Base-by-base conservation (phyloP, 495 filamentous ascomycete genomes). In the Jackrogersella multiformis region DNA sequence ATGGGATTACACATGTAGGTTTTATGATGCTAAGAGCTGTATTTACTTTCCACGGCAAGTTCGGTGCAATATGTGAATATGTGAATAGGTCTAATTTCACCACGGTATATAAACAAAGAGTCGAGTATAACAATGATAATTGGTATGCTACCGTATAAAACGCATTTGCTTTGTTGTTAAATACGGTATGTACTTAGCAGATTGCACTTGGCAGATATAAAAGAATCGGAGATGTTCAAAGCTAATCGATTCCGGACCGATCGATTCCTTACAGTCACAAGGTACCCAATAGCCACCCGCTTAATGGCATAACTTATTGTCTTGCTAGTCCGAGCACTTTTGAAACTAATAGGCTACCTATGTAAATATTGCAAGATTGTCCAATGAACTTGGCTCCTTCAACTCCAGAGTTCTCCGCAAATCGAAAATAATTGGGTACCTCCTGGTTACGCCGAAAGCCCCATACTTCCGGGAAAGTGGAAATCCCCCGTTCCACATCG, bases 401-500 rank as follows among this genome's bases (percentile, higher is more conserved):
- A 45, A 62, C 64, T 61, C 59, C 46, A 26, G 42, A 49, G 30
- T 54, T 46, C 34, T 32, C 55, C 49, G 28, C 55, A 46, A 55
- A 38, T 30, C 56, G 45, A 36, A 46, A 12, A 7, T 18, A 60
- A 20, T 13, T n/a, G n/a, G n/a, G n/a, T n/a, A 12, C 23, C 32
- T 15, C 42, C 32, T 38, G 28, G 24, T 41, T 62, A 24, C 55
- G 42, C 55, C 41, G 53, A 58, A 21, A 42, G 35, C 55, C 61
- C 61, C 67, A 61, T 66, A 38, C 44, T 15, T 65, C 57, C 67
- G 67, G 57, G 30, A 51, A 26, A 70, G 67, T 58, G 67, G 67
- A 61, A 57, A 69, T 69, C 21, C 41, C 42, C 38, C 41, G 49
- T 39, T 56, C 38, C 42, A 55, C 38, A 38, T 21, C 38, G 8